Evolutionary conservation across 441 rosid genomes (phyloP), one percentile per base, ranked within the genome.

Genomic region (Aleurites moluccanus): DNA sequence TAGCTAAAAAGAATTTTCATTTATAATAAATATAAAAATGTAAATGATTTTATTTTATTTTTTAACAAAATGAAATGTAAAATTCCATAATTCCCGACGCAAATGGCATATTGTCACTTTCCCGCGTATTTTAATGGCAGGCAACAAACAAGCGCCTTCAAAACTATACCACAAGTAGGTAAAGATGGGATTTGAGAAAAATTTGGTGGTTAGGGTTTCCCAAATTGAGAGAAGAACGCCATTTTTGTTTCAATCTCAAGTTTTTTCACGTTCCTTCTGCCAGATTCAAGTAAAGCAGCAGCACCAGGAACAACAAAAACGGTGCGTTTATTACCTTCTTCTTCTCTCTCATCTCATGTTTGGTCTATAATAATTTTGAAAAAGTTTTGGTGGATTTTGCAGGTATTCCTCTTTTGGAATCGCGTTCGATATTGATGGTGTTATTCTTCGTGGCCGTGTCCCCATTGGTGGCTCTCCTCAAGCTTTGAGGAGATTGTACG

Each of bases 371-470:
- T 38, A 38, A 38, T 6, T 38, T 38, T 16, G 28, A 45, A 33
- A 65, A 3, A 0, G n/a, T 59, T 71, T 35, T 53, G 52, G 69
- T 67, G 23, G 28, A 47, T 9, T 9, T 38, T 10, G 69, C 42
- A 50, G 62, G 57, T 73, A 1, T 38, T 49, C 75, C 21, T 80
- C 86, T 65, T 84, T 86, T 20, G 88, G 90, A 77, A 80, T 88
- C 16, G 89, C 89, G 15, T 85, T 88, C 61, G n/a, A 86, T 47
- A 75, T 88, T 6, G 89, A 88, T 18, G 90, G 92, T 49, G 92
- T 88, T 49, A 76, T 88, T 68, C 89, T n/a, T n/a, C n/a, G n/a
- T n/a, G n/a, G n/a, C 16, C 65, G 72, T n/a, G 75, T 60, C 68
- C 88, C 86, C 28, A 63, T 85, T 35, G 89, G 87, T 52, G 89